Evolutionary conservation across 2,329 filamentous ascomycete genomes (phyloP).

Genomic region (Talaromyces pinophilus): DNA sequence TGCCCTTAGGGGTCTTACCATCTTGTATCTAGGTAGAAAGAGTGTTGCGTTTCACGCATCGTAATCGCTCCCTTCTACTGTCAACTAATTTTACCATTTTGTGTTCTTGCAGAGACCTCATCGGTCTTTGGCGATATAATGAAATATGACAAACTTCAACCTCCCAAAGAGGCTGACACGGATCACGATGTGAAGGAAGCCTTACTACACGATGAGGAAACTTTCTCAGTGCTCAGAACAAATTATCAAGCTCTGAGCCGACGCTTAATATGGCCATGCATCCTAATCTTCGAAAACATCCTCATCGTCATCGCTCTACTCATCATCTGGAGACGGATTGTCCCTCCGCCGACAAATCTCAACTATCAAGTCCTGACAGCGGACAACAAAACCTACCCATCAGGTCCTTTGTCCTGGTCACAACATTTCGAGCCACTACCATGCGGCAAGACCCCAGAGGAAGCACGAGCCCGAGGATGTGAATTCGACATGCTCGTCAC

Average conservation of each 20-base stretch:
- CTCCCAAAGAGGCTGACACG: neutral
- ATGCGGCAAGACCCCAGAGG: conserved; percentile 13
- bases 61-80: neutral
- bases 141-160: conserved; percentile 1
- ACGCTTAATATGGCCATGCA: neutral
- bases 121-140: neutral
- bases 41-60: neutral
- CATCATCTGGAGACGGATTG: neutral
- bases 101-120: neutral
- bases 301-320: neutral
- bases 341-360: neutral
- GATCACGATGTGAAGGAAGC: neutral
- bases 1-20: neutral
- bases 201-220: neutral
- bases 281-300: neutral
- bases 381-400: neutral
- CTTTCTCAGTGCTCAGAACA: neutral
- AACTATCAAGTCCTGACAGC: neutral
- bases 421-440: neutral
- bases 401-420: neutral
- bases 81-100: neutral
- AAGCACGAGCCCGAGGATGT: conserved; percentile 28
- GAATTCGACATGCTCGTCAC: conserved; percentile 32
- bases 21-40: neutral
- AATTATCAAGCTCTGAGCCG: neutral